Evolutionary conservation across 2,329 filamentous ascomycete species (phyloP), one percentile per base, ranked within the genome.

Genomic region (Alternaria consortialis): DNA sequence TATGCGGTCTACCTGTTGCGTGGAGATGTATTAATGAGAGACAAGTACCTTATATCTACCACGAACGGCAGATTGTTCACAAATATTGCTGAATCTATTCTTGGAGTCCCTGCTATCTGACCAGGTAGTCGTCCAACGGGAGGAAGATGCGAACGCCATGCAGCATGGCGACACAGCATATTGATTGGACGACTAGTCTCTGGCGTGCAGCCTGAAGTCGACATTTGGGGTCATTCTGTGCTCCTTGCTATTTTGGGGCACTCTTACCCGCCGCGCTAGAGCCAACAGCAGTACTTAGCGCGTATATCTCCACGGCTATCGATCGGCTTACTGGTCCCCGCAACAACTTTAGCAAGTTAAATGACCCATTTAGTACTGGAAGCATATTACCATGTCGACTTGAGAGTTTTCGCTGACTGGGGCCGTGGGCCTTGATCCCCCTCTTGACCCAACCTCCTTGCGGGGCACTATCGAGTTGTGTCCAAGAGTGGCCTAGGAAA

Each of bases 31-130:
- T 54, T 64, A 68, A 70, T 69, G 71, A 77, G 69, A 75, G 74
- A 72, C 72, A 75, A 72, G 77, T 81, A 80, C 77, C 80, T 82
- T 83, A 83, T 82, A 82, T 81, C 75, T 76, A 69, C 79, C 75
- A 62, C 64, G 74, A 75, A 67, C 58, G 68, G 72, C 58, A 72
- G 65, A 79, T 77, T 74, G 62, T 71, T 68, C 75, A 71, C 72
- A 76, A 77, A 83, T 80, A 75, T 73, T 62, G 65, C 70, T 73
- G 67, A 67, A 79, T 82, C 82, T 84, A 84, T 83, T 82, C 78
- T 81, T 83, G 80, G 82, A 80, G 62, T 53, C 46, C 53, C 53
- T 69, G 60, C 66, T 65, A 65, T 65, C 58, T 58, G 66, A 58
- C 69, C 64, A 66, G 68, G 64, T 64, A 73, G 72, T 64, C 68